Evolutionary conservation across 768 basidiomycete species (phyloP).

Genomic region (Cystofilobasidium capitatum): DNA sequence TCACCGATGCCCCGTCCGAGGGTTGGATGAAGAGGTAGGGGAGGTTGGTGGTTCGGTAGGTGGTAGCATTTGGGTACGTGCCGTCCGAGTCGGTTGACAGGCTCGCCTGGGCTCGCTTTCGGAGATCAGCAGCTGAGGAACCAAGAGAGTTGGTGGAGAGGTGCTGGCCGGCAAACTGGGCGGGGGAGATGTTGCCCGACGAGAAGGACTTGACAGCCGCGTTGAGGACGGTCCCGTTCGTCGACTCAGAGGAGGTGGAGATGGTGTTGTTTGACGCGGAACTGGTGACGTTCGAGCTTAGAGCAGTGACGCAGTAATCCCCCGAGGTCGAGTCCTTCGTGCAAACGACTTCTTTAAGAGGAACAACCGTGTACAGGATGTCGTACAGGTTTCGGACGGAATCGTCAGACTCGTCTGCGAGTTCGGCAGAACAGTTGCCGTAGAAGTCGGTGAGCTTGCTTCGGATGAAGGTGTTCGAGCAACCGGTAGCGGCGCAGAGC

Average conservation of each 20-base stretch:
- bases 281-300: conserved; percentile 39
- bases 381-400: conserved; percentile 65
- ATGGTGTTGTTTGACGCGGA: conserved; percentile 29
- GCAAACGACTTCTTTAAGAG: conserved; percentile 62
- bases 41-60: conserved; percentile 49
- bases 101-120: conserved; percentile 27
- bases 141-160: conserved; percentile 26
- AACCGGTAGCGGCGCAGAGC: conserved; percentile 49
- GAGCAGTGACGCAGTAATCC: conserved; percentile 55
- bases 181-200: conserved; percentile 25
- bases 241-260: conserved; percentile 43
- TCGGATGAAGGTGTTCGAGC: conserved; percentile 48
- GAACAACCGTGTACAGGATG: conserved; percentile 59
- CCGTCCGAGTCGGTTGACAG: conserved; percentile 2
- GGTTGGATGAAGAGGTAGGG: conserved; percentile 70
- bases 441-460: conserved; percentile 60
- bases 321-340: conserved; percentile 58
- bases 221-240: conserved; percentile 29
- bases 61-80: conserved; percentile 42
- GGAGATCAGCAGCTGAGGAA: conserved; percentile 9
- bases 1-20: conserved; percentile 43
- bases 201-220: conserved; percentile 30
- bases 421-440: conserved; percentile 58
- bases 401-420: conserved; percentile 43
- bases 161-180: conserved; percentile 29